Base-by-base conservation (phyloP, 2,329 filamentous ascomycete species). In the Lecanicillium sp. region DNA sequence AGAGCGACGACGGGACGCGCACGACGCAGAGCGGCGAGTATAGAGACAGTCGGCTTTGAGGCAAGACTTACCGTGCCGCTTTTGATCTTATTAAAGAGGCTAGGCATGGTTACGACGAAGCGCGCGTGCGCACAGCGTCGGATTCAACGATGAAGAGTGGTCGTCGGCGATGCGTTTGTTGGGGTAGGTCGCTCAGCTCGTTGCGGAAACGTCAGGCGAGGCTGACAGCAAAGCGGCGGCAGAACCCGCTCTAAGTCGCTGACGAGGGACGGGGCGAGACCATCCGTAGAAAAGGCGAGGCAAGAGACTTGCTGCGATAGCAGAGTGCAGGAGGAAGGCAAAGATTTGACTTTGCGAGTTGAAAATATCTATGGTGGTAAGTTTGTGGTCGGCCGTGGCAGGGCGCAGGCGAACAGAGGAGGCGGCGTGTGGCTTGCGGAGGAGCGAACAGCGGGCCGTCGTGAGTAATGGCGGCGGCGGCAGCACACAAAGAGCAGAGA, bases 71-170 rank as follows among this genome's bases (percentile, higher is more conserved):
- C 75, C 55, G 64, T 65, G 55, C 67, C 62, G 48, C 64, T 62
- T 59, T 76, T 77, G 53, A 78, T 68, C 57, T 75, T 79, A 50
- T 66, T 74, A 45, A 79, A 69, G 49, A 80, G 72, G 45, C 70
- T 66, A 45, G 73, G 64, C 73, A 79, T 79, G 47, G 42, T 52
- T 45, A 44, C 37, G 45, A 36, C 19, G 22, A 38, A 40, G 39
- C 20, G 35, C 33, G 36, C 35, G 34, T 20, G 36, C 38, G 40
- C 41, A 47, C 44, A 42, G 44, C 48, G 38, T 48, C 50, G 43
- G 46, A 37, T 39, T 43, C 27, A 44, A 47, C 40, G 22, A 25
- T 25, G 6, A 25, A n/a, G n/a, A n/a, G n/a, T n/a, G n/a, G n/a
- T n/a, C n/a, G n/a, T n/a, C n/a, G n/a, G n/a, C n/a, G n/a, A n/a